Percentiles rank a stretch among this genome's conserved stretches.
phyloP scores from a whole-genome alignment of 768 basidiomycete genomes.

The Mycena maculata region DNA sequence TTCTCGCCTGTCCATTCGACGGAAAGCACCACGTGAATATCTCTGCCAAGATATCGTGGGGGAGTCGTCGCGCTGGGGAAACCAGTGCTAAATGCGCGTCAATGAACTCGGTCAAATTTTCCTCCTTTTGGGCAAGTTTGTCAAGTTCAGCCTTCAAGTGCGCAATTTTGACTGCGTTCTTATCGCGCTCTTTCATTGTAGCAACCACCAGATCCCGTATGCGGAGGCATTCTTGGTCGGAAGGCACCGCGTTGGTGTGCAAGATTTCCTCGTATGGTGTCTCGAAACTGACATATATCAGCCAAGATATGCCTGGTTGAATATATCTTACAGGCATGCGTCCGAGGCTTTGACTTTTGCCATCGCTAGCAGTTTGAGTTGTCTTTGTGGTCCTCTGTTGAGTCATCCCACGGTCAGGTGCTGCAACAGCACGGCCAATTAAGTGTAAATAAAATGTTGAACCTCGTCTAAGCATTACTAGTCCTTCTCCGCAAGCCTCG shows the following conservation, averaged over 20 bases:
- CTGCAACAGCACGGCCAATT: too few species aligned
- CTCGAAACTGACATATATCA: not conserved
- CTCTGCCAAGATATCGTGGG: slow-evolving; percentile 13
- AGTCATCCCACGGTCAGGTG: too few species aligned
- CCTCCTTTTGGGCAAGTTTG: not conserved
- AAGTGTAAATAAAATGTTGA: too few species aligned
- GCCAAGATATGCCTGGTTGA: not conserved
- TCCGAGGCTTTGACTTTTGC: too few species aligned
- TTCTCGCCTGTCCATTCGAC: not conserved
- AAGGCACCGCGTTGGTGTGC: slow-evolving; percentile 12
- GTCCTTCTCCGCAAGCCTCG: too few species aligned
- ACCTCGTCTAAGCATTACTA: too few species aligned
- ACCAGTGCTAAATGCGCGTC: slow-evolving; percentile 3
- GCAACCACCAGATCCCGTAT: not conserved
- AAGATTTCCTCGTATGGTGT: slow-evolving; percentile 12
- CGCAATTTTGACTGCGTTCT: not conserved
- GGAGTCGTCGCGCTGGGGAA: not conserved
- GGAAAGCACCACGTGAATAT: slow-evolving; percentile 2
- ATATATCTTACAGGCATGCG: too few species aligned
- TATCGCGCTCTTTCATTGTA: not conserved
- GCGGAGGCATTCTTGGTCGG: not conserved
- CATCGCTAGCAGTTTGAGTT: too few species aligned
- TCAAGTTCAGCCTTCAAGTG: not conserved
- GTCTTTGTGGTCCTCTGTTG: too few species aligned
- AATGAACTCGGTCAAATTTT: not conserved